These are phyloP conservation scores for Dipodascus geniculatus DNA, from an alignment of 805 yeast genomes.

Conservation along the genomic window DNA sequence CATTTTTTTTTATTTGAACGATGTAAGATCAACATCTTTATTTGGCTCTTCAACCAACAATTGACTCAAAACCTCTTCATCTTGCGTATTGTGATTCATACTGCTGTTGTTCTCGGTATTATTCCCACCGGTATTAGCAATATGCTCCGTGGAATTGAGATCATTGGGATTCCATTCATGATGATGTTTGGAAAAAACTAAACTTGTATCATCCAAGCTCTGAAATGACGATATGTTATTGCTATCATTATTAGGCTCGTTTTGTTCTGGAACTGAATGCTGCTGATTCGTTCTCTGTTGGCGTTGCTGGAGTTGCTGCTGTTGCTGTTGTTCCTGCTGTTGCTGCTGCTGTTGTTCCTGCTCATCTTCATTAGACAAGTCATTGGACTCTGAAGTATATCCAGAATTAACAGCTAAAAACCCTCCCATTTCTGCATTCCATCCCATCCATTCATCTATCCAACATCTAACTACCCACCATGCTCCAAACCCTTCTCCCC, in stretches of 20 bases:
- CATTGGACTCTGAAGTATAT: neutral
- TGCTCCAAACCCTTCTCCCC: slow-evolving; percentile 49
- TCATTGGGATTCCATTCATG: neutral
- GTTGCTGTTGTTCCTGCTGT: slow-evolving; percentile 12
- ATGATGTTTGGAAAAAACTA: neutral
- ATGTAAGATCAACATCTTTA: neutral
- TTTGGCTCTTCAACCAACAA: slow-evolving; percentile 1
- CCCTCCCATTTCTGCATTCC: slow-evolving; percentile 44
- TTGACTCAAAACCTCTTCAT: neutral
- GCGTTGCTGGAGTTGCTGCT: too few species aligned
- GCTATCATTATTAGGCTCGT: neutral
- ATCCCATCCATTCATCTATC: slow-evolving; percentile 60
- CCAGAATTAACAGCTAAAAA: slow-evolving; percentile 13
- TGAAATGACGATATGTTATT: neutral
- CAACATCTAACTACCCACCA: slow-evolving; percentile 75
- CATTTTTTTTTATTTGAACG: neutral
- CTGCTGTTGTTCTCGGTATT: neutral
- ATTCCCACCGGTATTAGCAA: neutral
- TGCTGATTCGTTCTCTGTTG: too few species aligned
- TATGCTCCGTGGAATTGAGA: neutral
- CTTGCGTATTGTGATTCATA: neutral
- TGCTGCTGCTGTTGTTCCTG: slow-evolving; percentile 11
- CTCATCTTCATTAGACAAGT: slow-evolving; percentile 6
- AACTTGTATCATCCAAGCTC: neutral
- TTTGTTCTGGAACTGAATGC: neutral